phyloP scores from a whole-genome alignment of 1,284 basidiomycete genomes.

The Pseudozyma hubeiensis region DNA sequence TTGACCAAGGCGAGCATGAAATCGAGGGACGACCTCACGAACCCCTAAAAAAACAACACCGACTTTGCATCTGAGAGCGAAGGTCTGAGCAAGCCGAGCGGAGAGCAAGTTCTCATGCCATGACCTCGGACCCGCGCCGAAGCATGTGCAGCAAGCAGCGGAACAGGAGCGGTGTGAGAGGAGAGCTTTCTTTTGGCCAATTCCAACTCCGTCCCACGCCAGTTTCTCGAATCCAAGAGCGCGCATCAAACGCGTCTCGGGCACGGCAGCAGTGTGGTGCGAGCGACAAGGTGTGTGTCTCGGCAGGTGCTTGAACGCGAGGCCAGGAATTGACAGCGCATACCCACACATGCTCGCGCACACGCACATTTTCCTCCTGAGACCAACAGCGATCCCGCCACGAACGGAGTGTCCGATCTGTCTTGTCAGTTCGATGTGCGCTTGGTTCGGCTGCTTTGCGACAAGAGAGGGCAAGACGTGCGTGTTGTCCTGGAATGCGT shows the following conservation, averaged over 20 bases:
- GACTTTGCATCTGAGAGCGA: too few relatives aligned
- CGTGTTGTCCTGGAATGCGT: too few relatives aligned
- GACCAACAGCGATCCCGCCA: too few relatives aligned
- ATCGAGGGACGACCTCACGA: not conserved
- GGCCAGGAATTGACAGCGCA: constrained; percentile 4
- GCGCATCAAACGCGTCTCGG: constrained; percentile 6
- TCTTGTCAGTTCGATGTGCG: too few relatives aligned
- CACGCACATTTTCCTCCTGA: too few relatives aligned
- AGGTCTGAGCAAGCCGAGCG: not conserved
- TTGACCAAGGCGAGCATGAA: not conserved
- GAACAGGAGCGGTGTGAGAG: too few relatives aligned
- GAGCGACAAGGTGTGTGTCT: not conserved
- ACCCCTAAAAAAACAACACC: constrained; percentile 9
- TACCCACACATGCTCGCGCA: not conserved
- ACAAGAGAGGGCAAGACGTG: too few relatives aligned
- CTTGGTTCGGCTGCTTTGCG: too few relatives aligned
- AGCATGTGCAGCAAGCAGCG: not conserved
- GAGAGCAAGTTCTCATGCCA: not conserved
- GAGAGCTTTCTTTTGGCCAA: too few relatives aligned
- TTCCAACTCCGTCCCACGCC: too few relatives aligned
- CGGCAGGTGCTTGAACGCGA: constrained; percentile 2
- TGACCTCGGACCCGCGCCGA: constrained; percentile 2
- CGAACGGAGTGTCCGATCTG: too few relatives aligned
- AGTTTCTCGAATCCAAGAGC: not conserved
- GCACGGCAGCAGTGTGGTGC: constrained; percentile 1